Conservation (phyloP, 1,284 basidiomycete genomes). For the Trametes pubescens region DNA sequence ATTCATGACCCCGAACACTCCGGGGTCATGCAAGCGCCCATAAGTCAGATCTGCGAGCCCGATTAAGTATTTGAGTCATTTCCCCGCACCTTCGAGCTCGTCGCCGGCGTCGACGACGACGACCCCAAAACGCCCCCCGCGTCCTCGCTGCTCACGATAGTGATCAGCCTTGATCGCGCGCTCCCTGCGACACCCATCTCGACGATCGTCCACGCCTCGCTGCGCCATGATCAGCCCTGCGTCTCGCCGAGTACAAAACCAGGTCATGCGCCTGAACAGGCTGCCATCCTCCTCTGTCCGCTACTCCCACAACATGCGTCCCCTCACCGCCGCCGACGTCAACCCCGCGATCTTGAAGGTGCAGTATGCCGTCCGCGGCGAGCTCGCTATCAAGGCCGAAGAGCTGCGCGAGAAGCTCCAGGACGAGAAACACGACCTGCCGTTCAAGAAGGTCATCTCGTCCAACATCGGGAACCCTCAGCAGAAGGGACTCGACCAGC, state of each 20-base stretch:
- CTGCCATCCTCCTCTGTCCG: slow-evolving; percentile 20
- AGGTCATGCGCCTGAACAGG: slow-evolving; percentile 25
- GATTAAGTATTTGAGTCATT: slow-evolving; percentile 10
- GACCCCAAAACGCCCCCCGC: slow-evolving; percentile 12
- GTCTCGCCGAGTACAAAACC: slow-evolving; percentile 32
- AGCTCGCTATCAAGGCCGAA: slow-evolving; percentile 95
- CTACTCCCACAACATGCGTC: slow-evolving; percentile 53
- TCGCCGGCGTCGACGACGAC: slow-evolving; percentile 27
- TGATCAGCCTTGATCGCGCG: slow-evolving; percentile 18
- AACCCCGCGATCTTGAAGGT: slow-evolving; percentile 91
- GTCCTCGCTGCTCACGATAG: slow-evolving; percentile 2
- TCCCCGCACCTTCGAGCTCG: slow-evolving; percentile 21
- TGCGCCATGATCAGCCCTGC: slow-evolving; percentile 31
- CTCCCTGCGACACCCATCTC: slow-evolving; percentile 22
- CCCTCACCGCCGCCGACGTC: slow-evolving; percentile 67
- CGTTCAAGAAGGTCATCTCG: slow-evolving; percentile 90
- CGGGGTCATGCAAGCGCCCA: background rate
- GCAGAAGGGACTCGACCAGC: slow-evolving; percentile 93
- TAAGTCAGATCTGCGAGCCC: background rate
- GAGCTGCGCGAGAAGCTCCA: slow-evolving; percentile 78
- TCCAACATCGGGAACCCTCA: slow-evolving; percentile 99
- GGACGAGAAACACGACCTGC: slow-evolving; percentile 65
- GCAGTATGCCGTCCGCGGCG: slow-evolving; percentile 97
- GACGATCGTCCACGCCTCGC: slow-evolving; percentile 23
- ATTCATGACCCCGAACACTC: slow-evolving; percentile 4